Base-by-base conservation (phyloP, 2,329 filamentous ascomycete genomes). In the Pochonia chlamydosporia region DNA sequence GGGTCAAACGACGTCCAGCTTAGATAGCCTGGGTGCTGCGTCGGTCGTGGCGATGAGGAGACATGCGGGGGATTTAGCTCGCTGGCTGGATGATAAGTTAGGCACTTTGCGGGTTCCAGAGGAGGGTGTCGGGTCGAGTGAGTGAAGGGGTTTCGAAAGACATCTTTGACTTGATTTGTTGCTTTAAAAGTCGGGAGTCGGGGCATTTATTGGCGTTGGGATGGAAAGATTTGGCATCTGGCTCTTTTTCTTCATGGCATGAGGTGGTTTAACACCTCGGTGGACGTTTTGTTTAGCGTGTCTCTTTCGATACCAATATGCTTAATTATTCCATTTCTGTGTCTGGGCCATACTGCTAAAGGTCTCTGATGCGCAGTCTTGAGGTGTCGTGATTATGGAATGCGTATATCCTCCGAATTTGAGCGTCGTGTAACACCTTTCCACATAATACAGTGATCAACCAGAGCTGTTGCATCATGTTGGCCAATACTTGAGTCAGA, bases 61-160 rank as follows among this genome's bases (percentile, higher is more conserved):
- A 48, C 76, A 80, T 48, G 76, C 79, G 4, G 76, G 80, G 54
- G 79, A 83, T 52, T 65, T 84, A 47, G 78, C 76, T 21, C 66
- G 69, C 46, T 81, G 76, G 73, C 60, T 85, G 53, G 80, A 85
- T 52, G 75, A 76, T n/a, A 76, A 76, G 64, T 67, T 85, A 5
- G 75, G 75, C 5, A 67, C 70, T 13, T 59, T 82, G 50, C 65
- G 65, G 13, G 71, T 81, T 24, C 76, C 79, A 0, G 73, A 78
- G 42, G 76, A 80, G 44, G 72, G 71, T 5, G 66, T 75, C 20
- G 69, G 70, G 8, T 44, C 30, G 10, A 39, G 35, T 41, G 48
- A 53, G 18, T 52, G 35, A 39, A 16, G 10, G 4, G 7, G 20
- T 1, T n/a, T n/a, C 9, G 9, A n/a, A 5, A 5, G n/a, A 28